Evolutionary conservation across 805 yeast species (phyloP).

Genomic region (Starmerella vaccinii): DNA sequence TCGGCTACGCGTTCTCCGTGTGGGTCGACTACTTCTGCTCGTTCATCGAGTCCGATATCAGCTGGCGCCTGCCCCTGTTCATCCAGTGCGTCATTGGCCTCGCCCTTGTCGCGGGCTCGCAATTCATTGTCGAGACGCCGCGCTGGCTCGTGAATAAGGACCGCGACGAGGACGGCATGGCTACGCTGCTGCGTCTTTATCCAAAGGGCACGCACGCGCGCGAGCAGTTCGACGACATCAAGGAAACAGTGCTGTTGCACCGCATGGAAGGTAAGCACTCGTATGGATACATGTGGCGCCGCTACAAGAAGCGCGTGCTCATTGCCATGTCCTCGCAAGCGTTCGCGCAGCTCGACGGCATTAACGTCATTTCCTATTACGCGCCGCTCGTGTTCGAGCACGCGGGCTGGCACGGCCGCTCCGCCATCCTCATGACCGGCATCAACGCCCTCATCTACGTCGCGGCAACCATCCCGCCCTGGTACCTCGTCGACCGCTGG

Average conservation of each 20-base stretch:
- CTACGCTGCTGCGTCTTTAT: constrained; percentile 73
- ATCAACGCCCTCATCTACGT: constrained; percentile 54
- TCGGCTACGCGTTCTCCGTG: constrained; percentile 72
- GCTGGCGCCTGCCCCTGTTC: constrained; percentile 74
- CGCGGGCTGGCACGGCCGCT: constrained; percentile 88
- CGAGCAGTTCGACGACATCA: constrained; percentile 67
- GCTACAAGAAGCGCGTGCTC: constrained; percentile 65
- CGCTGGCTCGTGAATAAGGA: constrained; percentile 82
- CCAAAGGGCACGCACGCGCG: constrained; percentile 51
- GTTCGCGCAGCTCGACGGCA: constrained; percentile 90
- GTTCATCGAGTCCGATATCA: constrained; percentile 46
- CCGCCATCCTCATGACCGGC: constrained; percentile 86
- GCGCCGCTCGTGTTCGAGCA: constrained; percentile 90
- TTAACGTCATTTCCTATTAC: constrained; percentile 83
- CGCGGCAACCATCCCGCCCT: constrained; percentile 69
- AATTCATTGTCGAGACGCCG: constrained; percentile 76
- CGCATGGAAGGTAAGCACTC: constrained; percentile 72
- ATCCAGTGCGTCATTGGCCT: constrained; percentile 67
- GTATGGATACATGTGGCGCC: constrained; percentile 62
- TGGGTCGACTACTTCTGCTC: constrained; percentile 80
- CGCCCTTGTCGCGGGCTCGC: constrained; percentile 60
- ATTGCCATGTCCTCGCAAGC: constrained; percentile 86
- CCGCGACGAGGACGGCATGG: constrained; percentile 65
- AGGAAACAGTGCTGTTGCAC: constrained; percentile 65
- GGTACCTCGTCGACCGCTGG: constrained; percentile 86